A percentile compares a stretch with the other conserved stretches of the same genome.
Evolutionary conservation across 345 rosid genomes (phyloP).

Genomic region (Dovyalis caffra): DNA sequence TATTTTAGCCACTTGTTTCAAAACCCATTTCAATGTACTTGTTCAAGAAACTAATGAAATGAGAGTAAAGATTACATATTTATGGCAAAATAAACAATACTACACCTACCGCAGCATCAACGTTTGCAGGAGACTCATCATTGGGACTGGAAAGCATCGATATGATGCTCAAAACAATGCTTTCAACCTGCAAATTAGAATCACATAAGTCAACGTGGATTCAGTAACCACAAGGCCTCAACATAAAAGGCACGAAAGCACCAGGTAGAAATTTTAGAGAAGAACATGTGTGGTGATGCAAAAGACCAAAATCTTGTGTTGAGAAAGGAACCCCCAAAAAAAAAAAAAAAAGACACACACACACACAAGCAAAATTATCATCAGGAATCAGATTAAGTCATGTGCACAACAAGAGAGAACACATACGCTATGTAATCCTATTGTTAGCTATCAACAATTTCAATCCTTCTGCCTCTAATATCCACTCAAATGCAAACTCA

Average conservation of each 20-base stretch:
- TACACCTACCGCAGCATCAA: slow-evolving; percentile 81
- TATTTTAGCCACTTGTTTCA: neutral
- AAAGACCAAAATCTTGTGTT: neutral
- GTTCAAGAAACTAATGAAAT: neutral
- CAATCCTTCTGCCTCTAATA: neutral
- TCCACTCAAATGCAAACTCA: neutral
- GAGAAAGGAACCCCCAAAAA: neutral
- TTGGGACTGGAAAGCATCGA: slow-evolving; percentile 91
- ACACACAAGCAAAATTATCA: neutral
- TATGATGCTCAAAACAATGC: slow-evolving; percentile 81
- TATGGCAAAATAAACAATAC: neutral
- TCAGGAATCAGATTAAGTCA: neutral
- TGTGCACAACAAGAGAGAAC: neutral
- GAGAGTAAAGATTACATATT: neutral
- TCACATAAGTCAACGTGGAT: neutral
- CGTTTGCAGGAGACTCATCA: slow-evolving; percentile 89
- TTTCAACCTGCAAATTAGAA: slow-evolving; percentile 60
- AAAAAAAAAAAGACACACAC: too few relatives aligned
- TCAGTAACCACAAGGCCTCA: neutral
- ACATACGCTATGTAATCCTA: neutral
- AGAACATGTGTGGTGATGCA: neutral
- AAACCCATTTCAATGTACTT: neutral
- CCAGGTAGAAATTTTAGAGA: neutral
- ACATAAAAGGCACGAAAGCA: neutral
- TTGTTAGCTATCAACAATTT: neutral